phyloP scores from a whole-genome alignment of 2,329 filamentous ascomycete genomes.

The Aspergillus sp. region DNA sequence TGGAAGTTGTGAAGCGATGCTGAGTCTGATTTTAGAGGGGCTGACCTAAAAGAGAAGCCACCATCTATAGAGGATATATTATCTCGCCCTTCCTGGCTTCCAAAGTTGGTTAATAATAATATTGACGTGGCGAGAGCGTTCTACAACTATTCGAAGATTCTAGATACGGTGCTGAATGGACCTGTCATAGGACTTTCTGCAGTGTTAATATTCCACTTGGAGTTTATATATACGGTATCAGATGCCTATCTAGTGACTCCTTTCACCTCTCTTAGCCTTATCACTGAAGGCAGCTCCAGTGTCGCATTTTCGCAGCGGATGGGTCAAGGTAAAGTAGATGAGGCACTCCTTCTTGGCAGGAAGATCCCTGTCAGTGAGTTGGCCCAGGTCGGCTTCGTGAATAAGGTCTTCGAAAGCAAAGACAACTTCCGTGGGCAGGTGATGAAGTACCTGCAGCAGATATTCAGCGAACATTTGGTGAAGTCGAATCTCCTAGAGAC shows the following conservation, averaged over 20 bases:
- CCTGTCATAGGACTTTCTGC: slow-evolving; percentile 75
- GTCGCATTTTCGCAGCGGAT: slow-evolving; percentile 66
- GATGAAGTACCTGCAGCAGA: neutral
- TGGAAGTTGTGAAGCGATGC: too few relatives aligned
- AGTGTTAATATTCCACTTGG: slow-evolving; percentile 67
- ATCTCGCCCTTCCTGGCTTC: too few relatives aligned
- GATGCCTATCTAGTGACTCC: slow-evolving; percentile 73
- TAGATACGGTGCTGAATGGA: slow-evolving; percentile 77
- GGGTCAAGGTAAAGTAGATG: slow-evolving; percentile 60
- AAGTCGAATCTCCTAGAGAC: slow-evolving; percentile 1
- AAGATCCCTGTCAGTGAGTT: slow-evolving; percentile 63
- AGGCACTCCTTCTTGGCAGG: slow-evolving; percentile 76
- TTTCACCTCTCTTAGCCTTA: slow-evolving; percentile 73
- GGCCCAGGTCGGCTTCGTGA: slow-evolving; percentile 66
- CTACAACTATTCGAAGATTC: slow-evolving; percentile 79
- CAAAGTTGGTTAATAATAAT: slow-evolving; percentile 53
- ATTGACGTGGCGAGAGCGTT: slow-evolving; percentile 76
- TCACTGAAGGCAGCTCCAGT: slow-evolving; percentile 71
- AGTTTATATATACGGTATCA: slow-evolving; percentile 76
- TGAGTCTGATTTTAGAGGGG: too few relatives aligned
- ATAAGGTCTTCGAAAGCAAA: slow-evolving; percentile 48
- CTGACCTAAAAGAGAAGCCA: neutral
- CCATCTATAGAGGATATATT: too few relatives aligned
- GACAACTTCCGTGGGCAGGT: neutral
- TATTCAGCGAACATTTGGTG: neutral